phyloP scores from a whole-genome alignment of 1,139 yeast genomes.

The Eremothecium cymbalariae region DNA sequence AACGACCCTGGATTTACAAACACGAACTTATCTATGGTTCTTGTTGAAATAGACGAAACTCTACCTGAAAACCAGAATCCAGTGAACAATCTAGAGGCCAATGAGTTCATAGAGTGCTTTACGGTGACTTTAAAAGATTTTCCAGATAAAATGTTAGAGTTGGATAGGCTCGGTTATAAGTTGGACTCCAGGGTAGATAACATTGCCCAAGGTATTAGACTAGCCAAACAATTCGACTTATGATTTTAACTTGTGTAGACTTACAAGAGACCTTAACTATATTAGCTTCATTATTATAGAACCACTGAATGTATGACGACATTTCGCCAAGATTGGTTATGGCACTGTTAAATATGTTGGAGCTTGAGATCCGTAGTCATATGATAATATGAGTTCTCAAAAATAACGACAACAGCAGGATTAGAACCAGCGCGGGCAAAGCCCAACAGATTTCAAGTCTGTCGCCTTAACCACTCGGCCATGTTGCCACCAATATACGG shows the following conservation, averaged over 20 bases:
- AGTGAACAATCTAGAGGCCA: slow-evolving; percentile 67
- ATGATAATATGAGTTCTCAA: no score
- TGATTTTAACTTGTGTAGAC: not conserved
- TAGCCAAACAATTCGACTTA: slow-evolving; percentile 38
- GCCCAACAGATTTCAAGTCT: slow-evolving; percentile 33
- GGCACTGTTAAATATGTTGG: no score
- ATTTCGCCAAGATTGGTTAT: no score
- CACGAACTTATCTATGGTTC: slow-evolving; percentile 75
- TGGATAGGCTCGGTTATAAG: slow-evolving; percentile 58
- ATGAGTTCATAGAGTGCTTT: slow-evolving; percentile 81
- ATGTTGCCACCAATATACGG: slow-evolving; percentile 19
- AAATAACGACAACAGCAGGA: slow-evolving; percentile 30
- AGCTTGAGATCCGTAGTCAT: no score
- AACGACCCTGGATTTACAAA: slow-evolving; percentile 94
- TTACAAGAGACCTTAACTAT: not conserved
- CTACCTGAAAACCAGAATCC: slow-evolving; percentile 63
- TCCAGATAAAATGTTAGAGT: slow-evolving; percentile 43
- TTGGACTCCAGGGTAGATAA: slow-evolving; percentile 84
- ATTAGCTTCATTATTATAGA: not conserved
- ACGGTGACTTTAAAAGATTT: slow-evolving; percentile 54
- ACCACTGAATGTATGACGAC: not conserved
- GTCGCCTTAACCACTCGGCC: slow-evolving; percentile 34
- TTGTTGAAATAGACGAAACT: slow-evolving; percentile 65
- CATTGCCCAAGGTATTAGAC: slow-evolving; percentile 64
- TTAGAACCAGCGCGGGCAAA: slow-evolving; percentile 33